phyloP scores from a whole-genome alignment of 805 yeast genomes.

The Kluyveromyces lactis region DNA sequence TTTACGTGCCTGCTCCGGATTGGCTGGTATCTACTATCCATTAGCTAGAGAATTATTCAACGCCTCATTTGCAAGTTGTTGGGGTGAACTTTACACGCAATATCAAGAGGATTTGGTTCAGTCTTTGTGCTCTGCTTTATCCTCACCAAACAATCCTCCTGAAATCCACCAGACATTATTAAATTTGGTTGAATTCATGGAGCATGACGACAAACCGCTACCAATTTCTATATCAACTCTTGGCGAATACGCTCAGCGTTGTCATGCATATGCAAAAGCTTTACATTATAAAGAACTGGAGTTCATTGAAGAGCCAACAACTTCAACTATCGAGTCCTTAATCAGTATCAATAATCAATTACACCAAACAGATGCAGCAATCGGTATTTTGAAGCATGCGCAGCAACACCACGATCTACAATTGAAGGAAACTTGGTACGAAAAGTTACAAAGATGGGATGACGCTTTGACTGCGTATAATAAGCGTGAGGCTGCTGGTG shows the following conservation, averaged over 20 bases:
- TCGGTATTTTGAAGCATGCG: constrained; percentile 91
- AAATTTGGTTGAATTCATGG: constrained; percentile 93
- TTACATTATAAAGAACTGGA: constrained; percentile 92
- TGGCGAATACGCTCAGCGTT: constrained; percentile 87
- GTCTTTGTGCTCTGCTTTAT: constrained; percentile 76
- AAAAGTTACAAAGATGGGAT: constrained; percentile 94
- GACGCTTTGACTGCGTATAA: constrained; percentile 90
- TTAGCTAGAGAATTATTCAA: constrained; percentile 86
- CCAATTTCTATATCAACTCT: constrained; percentile 86
- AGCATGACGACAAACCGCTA: constrained; percentile 89
- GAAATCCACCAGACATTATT: constrained; percentile 87
- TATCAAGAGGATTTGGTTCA: constrained; percentile 85
- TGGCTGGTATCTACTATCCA: constrained; percentile 83
- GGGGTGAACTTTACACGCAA: constrained; percentile 85
- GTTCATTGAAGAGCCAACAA: constrained; percentile 85
- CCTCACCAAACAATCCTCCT: constrained; percentile 89
- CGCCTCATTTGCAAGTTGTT: constrained; percentile 90
- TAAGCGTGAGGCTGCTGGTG: constrained; percentile 51
- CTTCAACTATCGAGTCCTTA: constrained; percentile 84
- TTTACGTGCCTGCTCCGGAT: constrained; percentile 80
- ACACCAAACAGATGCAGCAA: constrained; percentile 96
- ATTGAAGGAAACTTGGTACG: constrained; percentile 96
- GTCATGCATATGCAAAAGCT: constrained; percentile 97
- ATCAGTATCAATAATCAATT: constrained; percentile 89
- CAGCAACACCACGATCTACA: constrained; percentile 85